A percentile compares a stretch with the other conserved stretches of the same genome.
Evolutionary conservation across 148 eudicot genomes (phyloP).

Genomic region (Rhododendron williamsianum): DNA sequence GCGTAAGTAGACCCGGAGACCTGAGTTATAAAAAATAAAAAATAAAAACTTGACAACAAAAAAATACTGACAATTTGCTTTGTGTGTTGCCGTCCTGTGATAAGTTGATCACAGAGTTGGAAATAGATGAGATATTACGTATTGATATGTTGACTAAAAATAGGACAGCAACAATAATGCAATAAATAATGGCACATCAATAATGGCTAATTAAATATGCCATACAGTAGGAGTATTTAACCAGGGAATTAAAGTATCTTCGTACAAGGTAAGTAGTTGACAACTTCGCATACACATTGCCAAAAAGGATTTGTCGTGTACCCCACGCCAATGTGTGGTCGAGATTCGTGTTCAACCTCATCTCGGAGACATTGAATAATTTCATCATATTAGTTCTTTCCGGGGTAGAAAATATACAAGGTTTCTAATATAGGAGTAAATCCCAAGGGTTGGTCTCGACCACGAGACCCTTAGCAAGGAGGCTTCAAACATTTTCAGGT

Average conservation of each 20-base stretch:
- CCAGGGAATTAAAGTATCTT: background rate
- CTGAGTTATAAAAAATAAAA: too few relatives aligned
- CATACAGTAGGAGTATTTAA: background rate
- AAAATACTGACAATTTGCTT: too few relatives aligned
- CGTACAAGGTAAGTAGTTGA: background rate
- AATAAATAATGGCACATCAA: background rate
- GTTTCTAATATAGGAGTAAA: too few relatives aligned
- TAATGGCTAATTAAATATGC: background rate
- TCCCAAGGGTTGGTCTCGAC: too few relatives aligned
- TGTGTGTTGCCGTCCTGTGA: background rate
- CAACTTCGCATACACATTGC: background rate
- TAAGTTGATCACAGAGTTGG: background rate
- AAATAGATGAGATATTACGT: background rate
- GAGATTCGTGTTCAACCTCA: too few relatives aligned
- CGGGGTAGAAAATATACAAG: too few relatives aligned
- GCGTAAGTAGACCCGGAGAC: background rate
- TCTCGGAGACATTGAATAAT: too few relatives aligned
- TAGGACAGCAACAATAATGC: background rate
- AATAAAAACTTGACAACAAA: too few relatives aligned
- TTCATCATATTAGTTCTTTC: too few relatives aligned
- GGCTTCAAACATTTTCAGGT: too few relatives aligned
- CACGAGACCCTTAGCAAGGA: too few relatives aligned
- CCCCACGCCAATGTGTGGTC: too few relatives aligned
- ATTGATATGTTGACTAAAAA: slow-evolving; percentile 2
- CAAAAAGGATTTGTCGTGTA: background rate